These are phyloP conservation scores for Rhizoclosmatium sp. DNA, from an alignment of 192 early-diverging fungal species.

Conservation along the genomic window DNA sequence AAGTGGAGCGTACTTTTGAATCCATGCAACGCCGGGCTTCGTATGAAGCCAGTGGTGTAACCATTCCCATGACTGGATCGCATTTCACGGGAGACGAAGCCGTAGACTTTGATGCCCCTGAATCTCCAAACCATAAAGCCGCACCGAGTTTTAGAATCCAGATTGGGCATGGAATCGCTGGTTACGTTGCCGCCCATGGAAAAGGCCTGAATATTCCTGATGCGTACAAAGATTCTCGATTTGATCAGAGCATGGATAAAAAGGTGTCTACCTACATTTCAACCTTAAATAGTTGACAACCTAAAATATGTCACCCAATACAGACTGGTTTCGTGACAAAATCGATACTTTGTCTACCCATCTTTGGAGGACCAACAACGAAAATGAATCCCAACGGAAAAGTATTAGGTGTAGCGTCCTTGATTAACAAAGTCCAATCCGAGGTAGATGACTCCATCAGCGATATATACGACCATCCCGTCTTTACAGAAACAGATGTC, in stretches of 20 bases:
- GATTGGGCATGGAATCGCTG: conserved; percentile 42
- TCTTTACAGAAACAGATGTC: conserved; percentile 27
- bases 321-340: conserved; percentile 45
- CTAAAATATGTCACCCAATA: background rate
- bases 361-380: conserved; percentile 30
- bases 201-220: conserved; percentile 41
- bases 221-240: conserved; percentile 46
- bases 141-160: conserved; percentile 37
- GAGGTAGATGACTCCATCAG: background rate
- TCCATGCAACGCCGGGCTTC: background rate
- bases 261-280: conserved; percentile 13
- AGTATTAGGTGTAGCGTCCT: conserved; percentile 29
- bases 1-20: conserved; percentile 18
- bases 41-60: conserved; percentile 1
- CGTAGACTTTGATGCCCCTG: background rate
- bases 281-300: background rate
- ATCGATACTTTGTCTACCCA: conserved; percentile 47
- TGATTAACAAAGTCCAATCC: conserved; percentile 25
- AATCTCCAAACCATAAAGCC: background rate
- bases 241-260: conserved; percentile 40
- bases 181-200: conserved; percentile 43
- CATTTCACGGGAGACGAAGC: background rate
- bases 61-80: background rate
- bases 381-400: conserved; percentile 1
- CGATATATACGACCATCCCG: background rate